phyloP scores from a whole-genome alignment of 495 filamentous ascomycete species.

The Daldinia concentrica region DNA sequence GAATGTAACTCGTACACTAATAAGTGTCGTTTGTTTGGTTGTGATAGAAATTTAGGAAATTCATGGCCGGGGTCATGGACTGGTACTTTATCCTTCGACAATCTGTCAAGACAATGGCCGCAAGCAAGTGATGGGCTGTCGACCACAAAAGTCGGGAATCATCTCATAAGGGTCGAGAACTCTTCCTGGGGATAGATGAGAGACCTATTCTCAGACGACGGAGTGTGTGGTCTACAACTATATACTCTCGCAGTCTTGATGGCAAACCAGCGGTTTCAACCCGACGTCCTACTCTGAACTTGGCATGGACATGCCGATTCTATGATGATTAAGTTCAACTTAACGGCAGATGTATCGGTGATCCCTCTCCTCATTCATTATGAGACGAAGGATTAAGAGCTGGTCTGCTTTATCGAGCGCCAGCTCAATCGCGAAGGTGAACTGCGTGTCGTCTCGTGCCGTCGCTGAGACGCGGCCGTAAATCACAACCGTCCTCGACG shows the following conservation, averaged over 20 bases:
- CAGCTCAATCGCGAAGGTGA: constrained; percentile 14
- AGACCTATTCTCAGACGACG: no score
- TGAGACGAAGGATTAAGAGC: constrained; percentile 46
- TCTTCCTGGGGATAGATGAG: not conserved
- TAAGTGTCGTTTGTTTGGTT: not conserved
- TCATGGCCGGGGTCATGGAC: not conserved
- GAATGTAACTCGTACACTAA: not conserved
- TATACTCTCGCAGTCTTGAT: not conserved
- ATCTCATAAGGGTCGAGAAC: not conserved
- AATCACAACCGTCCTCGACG: not conserved
- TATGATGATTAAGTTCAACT: not conserved
- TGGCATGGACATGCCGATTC: not conserved
- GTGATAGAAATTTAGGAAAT: not conserved
- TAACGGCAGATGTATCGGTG: constrained; percentile 50
- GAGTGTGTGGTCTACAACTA: not conserved
- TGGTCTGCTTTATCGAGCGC: not conserved
- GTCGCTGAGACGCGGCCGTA: not conserved
- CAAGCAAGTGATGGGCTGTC: not conserved
- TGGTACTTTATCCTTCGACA: not conserved
- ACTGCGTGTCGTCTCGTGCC: not conserved
- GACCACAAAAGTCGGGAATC: not conserved
- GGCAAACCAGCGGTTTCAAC: not conserved
- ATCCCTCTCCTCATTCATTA: constrained; percentile 39
- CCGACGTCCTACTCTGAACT: not conserved
- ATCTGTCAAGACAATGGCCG: not conserved